phyloP scores from a whole-genome alignment of 2,329 filamentous ascomycete genomes.

The Penicillium sp. region DNA sequence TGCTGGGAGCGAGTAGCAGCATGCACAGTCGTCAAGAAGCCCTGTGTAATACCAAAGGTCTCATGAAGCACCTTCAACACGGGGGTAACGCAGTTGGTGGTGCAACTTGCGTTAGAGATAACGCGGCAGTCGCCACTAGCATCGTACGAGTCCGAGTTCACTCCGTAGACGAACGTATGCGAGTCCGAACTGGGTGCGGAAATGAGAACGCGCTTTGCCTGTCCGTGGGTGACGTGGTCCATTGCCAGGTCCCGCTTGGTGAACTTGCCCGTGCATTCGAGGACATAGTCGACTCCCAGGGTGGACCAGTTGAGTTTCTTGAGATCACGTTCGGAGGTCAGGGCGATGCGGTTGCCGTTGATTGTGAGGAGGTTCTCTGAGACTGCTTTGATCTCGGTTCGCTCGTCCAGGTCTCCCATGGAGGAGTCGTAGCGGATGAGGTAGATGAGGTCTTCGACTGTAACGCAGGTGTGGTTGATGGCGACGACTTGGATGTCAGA shows the following conservation, averaged over 20 bases:
- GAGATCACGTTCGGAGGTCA: constrained; percentile 28
- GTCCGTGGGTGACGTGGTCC: constrained; percentile 72
- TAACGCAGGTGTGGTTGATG: constrained; percentile 30
- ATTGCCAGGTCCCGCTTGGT: constrained; percentile 86
- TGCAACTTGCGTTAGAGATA: constrained; percentile 32
- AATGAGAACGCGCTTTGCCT: constrained; percentile 82
- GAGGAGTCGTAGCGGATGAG: constrained; percentile 28
- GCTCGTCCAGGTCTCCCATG: constrained; percentile 90
- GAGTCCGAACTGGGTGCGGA: constrained; percentile 57
- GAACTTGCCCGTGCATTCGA: constrained; percentile 39
- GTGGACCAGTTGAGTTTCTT: constrained; percentile 28
- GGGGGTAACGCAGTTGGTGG: constrained; percentile 33
- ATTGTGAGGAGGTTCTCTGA: constrained; percentile 73
- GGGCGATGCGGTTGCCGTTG: constrained; percentile 19
- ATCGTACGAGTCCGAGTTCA: constrained; percentile 27
- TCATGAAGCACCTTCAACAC: constrained; percentile 31
- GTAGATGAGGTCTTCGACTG: constrained; percentile 29
- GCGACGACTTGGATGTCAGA: constrained; percentile 26
- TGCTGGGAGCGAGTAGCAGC: constrained; percentile 32
- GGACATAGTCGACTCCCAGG: constrained; percentile 26
- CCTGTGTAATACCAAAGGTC: constrained; percentile 30
- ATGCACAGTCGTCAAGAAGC: constrained; percentile 31
- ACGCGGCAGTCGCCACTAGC: constrained; percentile 22
- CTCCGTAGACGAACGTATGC: constrained; percentile 52
- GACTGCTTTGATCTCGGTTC: constrained; percentile 81